phyloP scores from a whole-genome alignment of 345 rosid species.

The Arabis alpina region DNA sequence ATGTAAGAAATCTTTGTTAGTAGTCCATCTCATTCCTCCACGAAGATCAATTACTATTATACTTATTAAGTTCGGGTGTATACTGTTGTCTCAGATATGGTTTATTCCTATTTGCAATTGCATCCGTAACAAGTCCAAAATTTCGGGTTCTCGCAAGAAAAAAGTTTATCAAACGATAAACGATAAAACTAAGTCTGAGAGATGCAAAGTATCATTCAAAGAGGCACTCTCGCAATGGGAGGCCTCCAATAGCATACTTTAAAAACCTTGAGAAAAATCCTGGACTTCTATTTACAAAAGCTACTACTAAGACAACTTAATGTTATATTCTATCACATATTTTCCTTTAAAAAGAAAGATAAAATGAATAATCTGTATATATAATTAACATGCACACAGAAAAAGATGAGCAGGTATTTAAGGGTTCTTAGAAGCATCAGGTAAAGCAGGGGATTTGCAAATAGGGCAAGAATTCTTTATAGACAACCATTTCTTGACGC shows the following conservation, averaged over 20 bases:
- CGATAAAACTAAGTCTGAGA: too few species aligned
- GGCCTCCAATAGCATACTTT: not conserved
- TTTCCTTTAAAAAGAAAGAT: not conserved
- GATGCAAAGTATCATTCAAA: too few species aligned
- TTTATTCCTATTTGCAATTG: too few species aligned
- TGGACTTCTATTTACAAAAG: slow-evolving; percentile 23
- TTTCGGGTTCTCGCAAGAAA: too few species aligned
- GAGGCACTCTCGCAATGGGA: too few species aligned
- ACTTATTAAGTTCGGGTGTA: too few species aligned
- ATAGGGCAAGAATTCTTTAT: slow-evolving; percentile 89
- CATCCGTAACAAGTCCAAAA: too few species aligned
- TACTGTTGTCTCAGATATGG: too few species aligned
- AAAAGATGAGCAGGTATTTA: not conserved
- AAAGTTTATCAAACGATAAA: too few species aligned
- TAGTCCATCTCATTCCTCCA: too few species aligned
- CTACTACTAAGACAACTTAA: not conserved
- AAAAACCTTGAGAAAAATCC: slow-evolving; percentile 1
- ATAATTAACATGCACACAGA: slow-evolving; percentile 8
- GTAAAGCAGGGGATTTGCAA: slow-evolving; percentile 70
- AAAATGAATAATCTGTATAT: not conserved
- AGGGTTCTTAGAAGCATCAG: slow-evolving; percentile 44
- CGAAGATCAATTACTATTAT: too few species aligned
- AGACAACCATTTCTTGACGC: slow-evolving; percentile 84
- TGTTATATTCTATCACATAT: slow-evolving; percentile 3
- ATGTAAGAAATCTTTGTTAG: too few species aligned